These are phyloP conservation scores for Protomyces pachydermus DNA, from an alignment of 1,139 yeast species.

Conservation along the genomic window DNA sequence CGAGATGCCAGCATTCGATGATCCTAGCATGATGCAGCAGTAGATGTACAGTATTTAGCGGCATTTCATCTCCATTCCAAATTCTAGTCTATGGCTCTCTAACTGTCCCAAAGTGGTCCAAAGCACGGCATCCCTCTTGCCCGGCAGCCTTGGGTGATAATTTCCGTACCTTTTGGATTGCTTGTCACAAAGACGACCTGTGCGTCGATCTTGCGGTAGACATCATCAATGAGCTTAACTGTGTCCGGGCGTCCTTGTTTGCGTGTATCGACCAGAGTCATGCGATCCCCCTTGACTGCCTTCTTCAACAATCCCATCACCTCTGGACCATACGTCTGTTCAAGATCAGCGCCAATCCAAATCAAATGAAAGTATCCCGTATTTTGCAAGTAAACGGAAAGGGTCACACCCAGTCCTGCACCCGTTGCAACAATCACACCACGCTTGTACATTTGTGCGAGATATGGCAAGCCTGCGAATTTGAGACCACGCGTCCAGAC, in stretches of 20 bases:
- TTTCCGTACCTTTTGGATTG: conserved; percentile 22
- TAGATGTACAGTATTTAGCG: background rate
- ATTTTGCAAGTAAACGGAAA: conserved; percentile 17
- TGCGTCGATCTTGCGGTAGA: conserved; percentile 15
- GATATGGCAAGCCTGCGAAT: conserved; percentile 22
- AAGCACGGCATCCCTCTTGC: conserved; percentile 24
- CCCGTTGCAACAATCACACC: conserved; percentile 26
- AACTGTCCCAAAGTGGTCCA: conserved; percentile 22
- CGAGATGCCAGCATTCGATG: conserved; percentile 47
- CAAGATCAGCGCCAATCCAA: conserved; percentile 22
- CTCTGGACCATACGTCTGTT: conserved; percentile 16
- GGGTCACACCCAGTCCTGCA: conserved; percentile 25
- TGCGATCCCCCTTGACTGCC: conserved; percentile 19
- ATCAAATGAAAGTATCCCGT: conserved; percentile 19
- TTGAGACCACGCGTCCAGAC: conserved; percentile 23
- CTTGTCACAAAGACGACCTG: conserved; percentile 23
- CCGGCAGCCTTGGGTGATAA: conserved; percentile 20
- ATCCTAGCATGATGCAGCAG: background rate
- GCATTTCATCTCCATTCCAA: conserved; percentile 1
- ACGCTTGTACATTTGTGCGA: conserved; percentile 20
- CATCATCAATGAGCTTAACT: conserved; percentile 16
- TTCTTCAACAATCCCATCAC: conserved; percentile 9
- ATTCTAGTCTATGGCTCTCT: background rate
- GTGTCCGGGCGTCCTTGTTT: conserved; percentile 16
- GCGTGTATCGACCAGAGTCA: conserved; percentile 19